Evolutionary conservation across 495 filamentous ascomycete species (phyloP).

Genomic region (Symbiotaphrina buchneri): DNA sequence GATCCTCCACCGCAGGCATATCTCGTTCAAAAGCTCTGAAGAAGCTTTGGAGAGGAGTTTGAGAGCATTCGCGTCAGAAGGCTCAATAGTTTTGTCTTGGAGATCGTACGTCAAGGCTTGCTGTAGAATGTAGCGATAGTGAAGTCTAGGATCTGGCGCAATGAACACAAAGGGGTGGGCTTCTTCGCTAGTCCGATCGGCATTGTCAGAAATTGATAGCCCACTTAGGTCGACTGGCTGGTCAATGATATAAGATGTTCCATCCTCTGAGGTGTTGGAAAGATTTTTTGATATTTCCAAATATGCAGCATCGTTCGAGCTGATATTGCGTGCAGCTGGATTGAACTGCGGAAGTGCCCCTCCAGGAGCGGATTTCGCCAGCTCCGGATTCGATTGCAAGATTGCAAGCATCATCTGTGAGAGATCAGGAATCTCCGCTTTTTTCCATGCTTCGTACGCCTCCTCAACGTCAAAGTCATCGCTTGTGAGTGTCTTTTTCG

Average conservation of each 20-base stretch:
- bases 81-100: conserved; percentile 28
- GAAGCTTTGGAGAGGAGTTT: conserved; percentile 64
- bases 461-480: conserved; percentile 87
- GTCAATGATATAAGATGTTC: conserved; percentile 45
- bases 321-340: conserved; percentile 14
- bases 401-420: conserved; percentile 87
- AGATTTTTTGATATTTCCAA: conserved; percentile 33
- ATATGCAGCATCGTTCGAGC: conserved; percentile 24
- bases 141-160: conserved; percentile 59
- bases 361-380: conserved; percentile 43
- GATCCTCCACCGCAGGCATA: conserved; percentile 76
- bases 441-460: conserved; percentile 76
- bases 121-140: conserved; percentile 56
- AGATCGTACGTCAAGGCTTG: conserved; percentile 52
- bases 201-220: conserved; percentile 37
- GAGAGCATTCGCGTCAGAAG: conserved; percentile 27
- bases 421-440: conserved; percentile 56
- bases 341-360: conserved; percentile 27
- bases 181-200: conserved; percentile 18
- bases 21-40: conserved; percentile 60
- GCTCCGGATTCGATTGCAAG: conserved; percentile 63
- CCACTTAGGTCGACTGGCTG: conserved; percentile 56
- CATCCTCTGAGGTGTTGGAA: conserved; percentile 18
- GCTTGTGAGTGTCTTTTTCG: conserved; percentile 49
- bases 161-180: conserved; percentile 54